Evolutionary conservation across 148 eudicot genomes (phyloP).

Genomic region (Fallopia convolvulus): DNA sequence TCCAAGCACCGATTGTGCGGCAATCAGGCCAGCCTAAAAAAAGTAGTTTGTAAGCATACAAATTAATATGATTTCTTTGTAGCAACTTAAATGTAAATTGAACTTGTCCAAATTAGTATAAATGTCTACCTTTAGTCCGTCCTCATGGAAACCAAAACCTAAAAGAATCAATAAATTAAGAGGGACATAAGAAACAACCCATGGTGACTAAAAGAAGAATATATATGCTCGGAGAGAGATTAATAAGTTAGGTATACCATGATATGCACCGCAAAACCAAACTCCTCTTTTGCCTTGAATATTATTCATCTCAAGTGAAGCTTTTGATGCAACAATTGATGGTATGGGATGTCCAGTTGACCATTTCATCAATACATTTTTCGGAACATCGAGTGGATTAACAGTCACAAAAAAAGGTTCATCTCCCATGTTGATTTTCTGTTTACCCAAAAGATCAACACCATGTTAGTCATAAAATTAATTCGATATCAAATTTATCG

Average conservation of each 20-base stretch:
- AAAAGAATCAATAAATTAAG: slow-evolving; percentile 13
- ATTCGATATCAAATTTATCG: too few species aligned
- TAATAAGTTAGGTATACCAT: slow-evolving; percentile 29
- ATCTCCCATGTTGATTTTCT: slow-evolving; percentile 49
- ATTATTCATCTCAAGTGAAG: slow-evolving; percentile 46
- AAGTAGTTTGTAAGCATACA: background rate
- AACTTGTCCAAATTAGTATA: background rate
- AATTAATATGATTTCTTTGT: background rate
- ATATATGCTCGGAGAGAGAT: too few species aligned
- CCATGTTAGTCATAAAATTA: too few species aligned
- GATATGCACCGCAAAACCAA: slow-evolving; percentile 97
- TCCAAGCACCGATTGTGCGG: slow-evolving; percentile 53
- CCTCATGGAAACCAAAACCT: slow-evolving; percentile 96
- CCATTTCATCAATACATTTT: slow-evolving; percentile 66
- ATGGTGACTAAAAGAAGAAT: too few species aligned
- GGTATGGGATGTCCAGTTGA: slow-evolving; percentile 78
- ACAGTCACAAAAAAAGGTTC: slow-evolving; percentile 67
- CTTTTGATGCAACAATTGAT: slow-evolving; percentile 78
- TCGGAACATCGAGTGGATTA: slow-evolving; percentile 61
- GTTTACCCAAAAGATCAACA: slow-evolving; percentile 19
- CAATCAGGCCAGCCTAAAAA: slow-evolving; percentile 62
- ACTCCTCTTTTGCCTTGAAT: slow-evolving; percentile 91
- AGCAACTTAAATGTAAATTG: background rate
- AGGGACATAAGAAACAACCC: background rate
- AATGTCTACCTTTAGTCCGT: slow-evolving; percentile 71